Percentiles rank a stretch among this genome's conserved stretches.
These are phyloP conservation scores for Arctium minus DNA, from an alignment of 129 eudicot genomes.

Conservation along the genomic window DNA sequence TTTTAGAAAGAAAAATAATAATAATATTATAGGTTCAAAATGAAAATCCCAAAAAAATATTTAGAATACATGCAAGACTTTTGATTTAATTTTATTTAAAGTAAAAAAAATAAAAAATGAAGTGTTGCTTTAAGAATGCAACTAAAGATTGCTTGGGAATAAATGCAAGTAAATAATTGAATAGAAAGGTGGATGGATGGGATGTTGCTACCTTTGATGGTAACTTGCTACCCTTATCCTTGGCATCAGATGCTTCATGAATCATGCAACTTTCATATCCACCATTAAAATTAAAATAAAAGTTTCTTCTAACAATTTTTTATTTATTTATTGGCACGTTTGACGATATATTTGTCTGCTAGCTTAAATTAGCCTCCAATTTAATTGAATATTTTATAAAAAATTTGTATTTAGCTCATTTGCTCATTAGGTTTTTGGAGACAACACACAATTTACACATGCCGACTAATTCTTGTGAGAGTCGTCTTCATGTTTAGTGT, in stretches of 20 bases:
- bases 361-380: too few relatives aligned
- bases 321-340: too few relatives aligned
- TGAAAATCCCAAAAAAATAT: not conserved
- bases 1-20: too few relatives aligned
- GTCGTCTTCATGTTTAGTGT: too few relatives aligned
- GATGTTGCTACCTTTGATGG: constrained; percentile 33
- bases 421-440: too few relatives aligned
- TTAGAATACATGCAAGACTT: not conserved
- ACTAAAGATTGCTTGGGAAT: constrained; percentile 22
- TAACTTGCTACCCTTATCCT: constrained; percentile 25
- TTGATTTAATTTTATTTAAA: not conserved
- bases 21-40: too few relatives aligned
- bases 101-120: constrained; percentile 1
- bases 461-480: too few relatives aligned
- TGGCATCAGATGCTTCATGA: constrained; percentile 19
- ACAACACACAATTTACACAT: too few relatives aligned
- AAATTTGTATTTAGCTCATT: too few relatives aligned
- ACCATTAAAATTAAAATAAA: not conserved
- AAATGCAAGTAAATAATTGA: constrained; percentile 18
- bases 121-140: constrained; percentile 23
- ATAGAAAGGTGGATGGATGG: constrained; percentile 12
- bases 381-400: too few relatives aligned
- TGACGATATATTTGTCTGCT: too few relatives aligned
- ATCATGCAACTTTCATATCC: constrained; percentile 16
- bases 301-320: too few relatives aligned